phyloP scores from a whole-genome alignment of 1,284 basidiomycete genomes.

The Trichosporon asahii region DNA sequence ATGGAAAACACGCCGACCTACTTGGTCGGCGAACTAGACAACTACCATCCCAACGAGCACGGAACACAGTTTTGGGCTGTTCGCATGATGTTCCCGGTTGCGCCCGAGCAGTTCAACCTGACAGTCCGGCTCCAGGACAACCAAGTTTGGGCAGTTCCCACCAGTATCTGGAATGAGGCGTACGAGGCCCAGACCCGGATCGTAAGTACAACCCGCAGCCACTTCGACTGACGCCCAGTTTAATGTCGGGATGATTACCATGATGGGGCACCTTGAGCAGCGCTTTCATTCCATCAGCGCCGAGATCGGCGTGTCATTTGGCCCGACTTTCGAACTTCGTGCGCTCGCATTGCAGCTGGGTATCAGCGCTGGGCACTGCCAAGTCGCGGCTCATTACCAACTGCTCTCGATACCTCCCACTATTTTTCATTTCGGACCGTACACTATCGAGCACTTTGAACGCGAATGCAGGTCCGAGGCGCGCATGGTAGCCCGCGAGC shows the following conservation, averaged over 20 bases:
- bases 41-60: background rate
- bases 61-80: background rate
- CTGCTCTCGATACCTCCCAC: background rate
- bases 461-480: background rate
- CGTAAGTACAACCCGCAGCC: background rate
- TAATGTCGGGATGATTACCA: background rate
- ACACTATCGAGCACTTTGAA: background rate
- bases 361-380: background rate
- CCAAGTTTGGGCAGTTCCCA: background rate
- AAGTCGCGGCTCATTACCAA: background rate
- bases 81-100: background rate
- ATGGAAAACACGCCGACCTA: background rate
- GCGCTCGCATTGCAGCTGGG: background rate
- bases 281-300: background rate
- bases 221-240: background rate
- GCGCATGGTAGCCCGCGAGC: background rate
- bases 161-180: background rate
- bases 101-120: background rate
- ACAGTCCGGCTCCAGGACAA: background rate
- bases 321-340: background rate
- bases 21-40: background rate
- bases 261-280: background rate
- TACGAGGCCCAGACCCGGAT: background rate
- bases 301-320: background rate
- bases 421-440: background rate